A percentile compares a stretch with the other conserved stretches of the same genome.
These are phyloP conservation scores for Lactarius hatsudake DNA, from an alignment of 768 basidiomycete species.

Conservation along the genomic window DNA sequence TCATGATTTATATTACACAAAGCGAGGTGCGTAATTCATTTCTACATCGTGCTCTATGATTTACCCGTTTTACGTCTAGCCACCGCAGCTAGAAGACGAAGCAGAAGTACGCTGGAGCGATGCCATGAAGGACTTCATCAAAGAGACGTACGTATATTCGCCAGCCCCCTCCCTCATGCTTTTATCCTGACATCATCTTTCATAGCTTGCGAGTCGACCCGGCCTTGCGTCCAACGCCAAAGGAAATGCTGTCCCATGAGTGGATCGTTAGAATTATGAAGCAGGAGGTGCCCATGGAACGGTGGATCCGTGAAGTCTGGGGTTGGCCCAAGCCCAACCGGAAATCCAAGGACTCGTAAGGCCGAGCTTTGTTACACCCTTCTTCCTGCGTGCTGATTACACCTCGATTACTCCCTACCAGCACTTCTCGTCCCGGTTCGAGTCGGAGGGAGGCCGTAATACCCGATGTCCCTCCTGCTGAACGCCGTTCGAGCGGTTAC, in stretches of 20 bases:
- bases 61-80: constrained; percentile 43
- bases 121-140: constrained; percentile 91
- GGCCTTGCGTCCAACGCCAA: constrained; percentile 70
- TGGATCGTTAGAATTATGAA: constrained; percentile 79
- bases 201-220: constrained; percentile 69
- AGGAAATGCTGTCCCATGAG: constrained; percentile 76
- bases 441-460: constrained; percentile 31
- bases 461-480: constrained; percentile 1
- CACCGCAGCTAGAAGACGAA: constrained; percentile 80
- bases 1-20: constrained; percentile 85
- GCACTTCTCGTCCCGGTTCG: constrained; percentile 34
- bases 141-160: constrained; percentile 59
- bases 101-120: constrained; percentile 63
- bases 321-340: constrained; percentile 56
- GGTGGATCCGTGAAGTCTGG: constrained; percentile 86
- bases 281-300: constrained; percentile 83
- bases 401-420: constrained; percentile 12
- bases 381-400: constrained; percentile 19
- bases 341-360: constrained; percentile 34
- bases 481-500: constrained; percentile 2
- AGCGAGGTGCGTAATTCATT: constrained; percentile 55
- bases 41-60: constrained; percentile 26
- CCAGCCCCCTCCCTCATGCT: constrained; percentile 15
- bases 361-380: constrained; percentile 13
- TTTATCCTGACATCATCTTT: constrained; percentile 9